Percentiles rank a stretch among this genome's conserved stretches.
These are phyloP conservation scores for Ilyonectria mors-panacis DNA, from an alignment of 2,329 filamentous ascomycete species.

Conservation along the genomic window DNA sequence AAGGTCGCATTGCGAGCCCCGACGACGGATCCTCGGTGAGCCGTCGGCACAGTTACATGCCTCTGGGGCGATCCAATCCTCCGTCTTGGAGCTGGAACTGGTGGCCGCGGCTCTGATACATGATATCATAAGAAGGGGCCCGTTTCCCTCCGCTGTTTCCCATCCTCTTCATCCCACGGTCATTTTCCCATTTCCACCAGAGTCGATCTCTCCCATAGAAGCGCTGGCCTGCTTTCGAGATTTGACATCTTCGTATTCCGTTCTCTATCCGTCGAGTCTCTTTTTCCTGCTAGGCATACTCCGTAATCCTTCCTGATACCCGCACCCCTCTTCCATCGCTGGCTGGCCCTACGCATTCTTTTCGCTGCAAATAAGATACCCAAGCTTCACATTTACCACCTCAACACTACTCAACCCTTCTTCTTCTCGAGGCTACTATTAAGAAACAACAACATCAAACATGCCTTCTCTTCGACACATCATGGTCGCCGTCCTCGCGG, in stretches of 20 bases:
- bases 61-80: neutral
- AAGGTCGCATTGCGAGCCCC: neutral
- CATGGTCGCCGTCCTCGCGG: slow-evolving; percentile 61
- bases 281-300: slow-evolving; percentile 1
- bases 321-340: slow-evolving; percentile 27
- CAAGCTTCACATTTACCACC: neutral
- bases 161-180: slow-evolving; percentile 10
- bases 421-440: neutral
- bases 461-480: slow-evolving; percentile 59
- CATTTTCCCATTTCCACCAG: neutral
- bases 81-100: neutral
- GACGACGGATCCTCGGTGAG: slow-evolving; percentile 16
- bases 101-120: neutral
- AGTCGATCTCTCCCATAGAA: slow-evolving; percentile 3
- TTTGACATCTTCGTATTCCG: slow-evolving; percentile 4
- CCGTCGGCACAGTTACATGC: slow-evolving; percentile 14
- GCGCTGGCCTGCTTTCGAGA: slow-evolving; percentile 26
- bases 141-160: slow-evolving; percentile 11
- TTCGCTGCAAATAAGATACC: neutral
- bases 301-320: slow-evolving; percentile 30
- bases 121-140: slow-evolving; percentile 15
- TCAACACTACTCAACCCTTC: neutral
- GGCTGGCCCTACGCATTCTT: slow-evolving; percentile 43
- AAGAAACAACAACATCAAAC: slow-evolving; percentile 45
- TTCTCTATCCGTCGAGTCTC: slow-evolving; percentile 9